These are phyloP conservation scores for Cochlearia excelsa DNA, from an alignment of 345 rosid species.

Conservation along the genomic window DNA sequence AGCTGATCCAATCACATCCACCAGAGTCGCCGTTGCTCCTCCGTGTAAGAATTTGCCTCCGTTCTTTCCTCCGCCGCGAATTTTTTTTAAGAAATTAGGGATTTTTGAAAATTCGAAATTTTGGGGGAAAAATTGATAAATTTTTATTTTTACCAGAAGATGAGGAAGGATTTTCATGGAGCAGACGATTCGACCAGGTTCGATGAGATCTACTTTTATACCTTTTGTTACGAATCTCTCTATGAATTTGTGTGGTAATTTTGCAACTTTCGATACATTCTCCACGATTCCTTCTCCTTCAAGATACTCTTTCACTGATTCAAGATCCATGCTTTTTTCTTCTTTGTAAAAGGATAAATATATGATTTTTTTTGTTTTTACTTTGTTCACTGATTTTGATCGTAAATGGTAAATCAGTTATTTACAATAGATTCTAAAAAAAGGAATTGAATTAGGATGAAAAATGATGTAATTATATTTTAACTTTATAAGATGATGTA, in stretches of 20 bases:
- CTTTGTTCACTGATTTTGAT: no score
- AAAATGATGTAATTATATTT: no score
- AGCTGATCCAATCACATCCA: slow-evolving; percentile 85
- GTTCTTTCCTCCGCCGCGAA: slow-evolving; percentile 44
- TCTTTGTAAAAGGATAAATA: background rate
- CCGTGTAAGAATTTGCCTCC: slow-evolving; percentile 90
- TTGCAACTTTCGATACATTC: slow-evolving; percentile 33
- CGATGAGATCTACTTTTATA: slow-evolving; percentile 53
- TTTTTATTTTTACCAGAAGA: slow-evolving; percentile 57
- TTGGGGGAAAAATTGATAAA: no score
- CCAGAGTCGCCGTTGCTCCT: slow-evolving; percentile 87
- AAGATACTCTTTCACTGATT: slow-evolving; percentile 54
- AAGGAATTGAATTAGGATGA: no score
- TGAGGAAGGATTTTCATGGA: slow-evolving; percentile 75
- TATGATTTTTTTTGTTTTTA: no score
- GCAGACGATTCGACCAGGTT: slow-evolving; percentile 72
- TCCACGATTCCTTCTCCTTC: slow-evolving; percentile 45
- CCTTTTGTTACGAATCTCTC: slow-evolving; percentile 64
- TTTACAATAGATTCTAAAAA: no score
- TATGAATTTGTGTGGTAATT: slow-evolving; percentile 48
- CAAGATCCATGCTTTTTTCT: slow-evolving; percentile 44
- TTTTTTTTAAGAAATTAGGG: background rate
- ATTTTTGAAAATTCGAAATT: background rate
- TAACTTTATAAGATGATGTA: no score
- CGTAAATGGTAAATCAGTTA: no score